Evolutionary conservation across 352 stramenopile genomes (phyloP), one percentile per base, ranked within the genome.

Genomic region (Globisporangium apiculatum): DNA sequence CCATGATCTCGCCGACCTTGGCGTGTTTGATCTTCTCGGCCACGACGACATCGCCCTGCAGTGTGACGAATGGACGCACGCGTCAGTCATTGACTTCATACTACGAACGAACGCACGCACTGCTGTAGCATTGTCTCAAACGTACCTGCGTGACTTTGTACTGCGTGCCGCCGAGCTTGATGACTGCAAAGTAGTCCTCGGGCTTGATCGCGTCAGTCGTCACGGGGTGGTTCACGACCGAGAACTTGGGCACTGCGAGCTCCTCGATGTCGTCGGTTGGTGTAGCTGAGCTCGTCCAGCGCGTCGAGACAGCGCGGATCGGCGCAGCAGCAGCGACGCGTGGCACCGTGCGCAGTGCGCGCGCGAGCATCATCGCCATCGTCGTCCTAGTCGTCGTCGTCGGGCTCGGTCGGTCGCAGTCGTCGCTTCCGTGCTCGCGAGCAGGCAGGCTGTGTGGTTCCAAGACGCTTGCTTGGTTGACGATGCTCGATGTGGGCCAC

Each of bases 11-110:
- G 58, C 84, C 84, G 36, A 94, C 84, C 66, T 94, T 90, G 61
- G 84, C 84, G 55, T 86, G 48, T 63, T 91, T 89, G 64, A 94
- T 82, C 75, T 94, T 94, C 62, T 94, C 84, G 5, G 83, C 66
- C 42, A 92, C 73, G 35, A 94, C 80, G 45, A 92, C 76, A 58
- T 94, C 84, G 51, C 84, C 84, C 75, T 82, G 31, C 18, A 56
- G 12, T 51, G 51, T n/a, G 58, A 31, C 24, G 24, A 31, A 31
- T 31, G 24, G 24, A 31, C 24, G 24, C 24, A 31, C 24, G 24
- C 24, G 24, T 31, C 24, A 31, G 24, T 31, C 24, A 31, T 31
- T 31, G 24, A 31, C 24, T 3, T 1, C 24, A 42, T 52, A 64
- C 41, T 31, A 31, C 40, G 31, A 56, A 53, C 18, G 40, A 56